These are phyloP conservation scores for Aspergillus sparsus DNA, from an alignment of 495 filamentous ascomycete genomes.

Conservation along the genomic window DNA sequence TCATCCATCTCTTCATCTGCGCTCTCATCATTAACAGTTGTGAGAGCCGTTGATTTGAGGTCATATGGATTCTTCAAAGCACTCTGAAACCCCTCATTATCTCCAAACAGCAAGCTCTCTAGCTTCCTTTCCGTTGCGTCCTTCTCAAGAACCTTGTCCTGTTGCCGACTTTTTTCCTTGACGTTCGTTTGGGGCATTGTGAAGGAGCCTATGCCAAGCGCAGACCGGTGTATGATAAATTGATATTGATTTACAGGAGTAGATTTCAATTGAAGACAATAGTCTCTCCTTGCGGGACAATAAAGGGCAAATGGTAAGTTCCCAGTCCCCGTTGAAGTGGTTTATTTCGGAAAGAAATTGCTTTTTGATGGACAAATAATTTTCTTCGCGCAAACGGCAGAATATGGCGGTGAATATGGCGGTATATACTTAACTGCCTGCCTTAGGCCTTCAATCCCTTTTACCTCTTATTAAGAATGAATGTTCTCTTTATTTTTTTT, in stretches of 20 bases:
- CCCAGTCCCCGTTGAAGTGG: background rate
- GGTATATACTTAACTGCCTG: slow-evolving; percentile 14
- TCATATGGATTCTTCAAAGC: slow-evolving; percentile 57
- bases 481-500: background rate
- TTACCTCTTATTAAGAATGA: background rate
- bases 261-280: background rate
- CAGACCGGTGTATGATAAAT: background rate
- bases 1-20: slow-evolving; percentile 32
- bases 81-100: slow-evolving; percentile 73
- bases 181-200: slow-evolving; percentile 36
- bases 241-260: no score
- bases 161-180: slow-evolving; percentile 44
- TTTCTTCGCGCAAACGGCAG: slow-evolving; percentile 30
- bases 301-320: background rate
- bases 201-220: background rate
- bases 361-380: slow-evolving; percentile 26
- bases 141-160: slow-evolving; percentile 58
- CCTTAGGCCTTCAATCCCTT: slow-evolving; percentile 17
- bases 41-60: slow-evolving; percentile 37
- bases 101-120: slow-evolving; percentile 83
- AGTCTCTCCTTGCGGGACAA: slow-evolving; percentile 30
- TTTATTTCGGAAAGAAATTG: slow-evolving; percentile 4
- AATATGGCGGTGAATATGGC: slow-evolving; percentile 27
- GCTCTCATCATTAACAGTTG: slow-evolving; percentile 35
- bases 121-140: slow-evolving; percentile 81